Percentiles rank a stretch among this genome's conserved stretches.
These are phyloP conservation scores for Parmelia sp. DNA, from an alignment of 495 filamentous ascomycete species.

Conservation along the genomic window DNA sequence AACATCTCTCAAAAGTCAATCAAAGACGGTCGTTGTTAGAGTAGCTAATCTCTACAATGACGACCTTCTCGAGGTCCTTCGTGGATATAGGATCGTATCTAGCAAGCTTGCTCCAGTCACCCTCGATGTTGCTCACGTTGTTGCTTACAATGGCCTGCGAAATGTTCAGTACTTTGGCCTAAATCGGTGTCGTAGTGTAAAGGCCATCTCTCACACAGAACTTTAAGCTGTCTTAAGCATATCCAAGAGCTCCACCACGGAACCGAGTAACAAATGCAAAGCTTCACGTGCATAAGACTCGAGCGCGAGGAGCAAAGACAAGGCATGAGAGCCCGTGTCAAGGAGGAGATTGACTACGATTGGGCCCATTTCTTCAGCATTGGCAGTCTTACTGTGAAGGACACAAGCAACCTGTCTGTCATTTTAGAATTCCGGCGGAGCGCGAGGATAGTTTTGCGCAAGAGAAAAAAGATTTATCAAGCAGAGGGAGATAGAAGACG, in stretches of 20 bases:
- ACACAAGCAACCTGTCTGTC: neutral
- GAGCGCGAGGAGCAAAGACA: too few relatives aligned
- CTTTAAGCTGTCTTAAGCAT: neutral
- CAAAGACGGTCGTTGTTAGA: too few relatives aligned
- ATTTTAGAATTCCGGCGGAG: too few relatives aligned
- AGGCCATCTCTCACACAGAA: neutral
- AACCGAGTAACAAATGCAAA: too few relatives aligned
- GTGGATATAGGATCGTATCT: neutral
- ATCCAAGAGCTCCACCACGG: neutral
- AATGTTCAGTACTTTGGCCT: neutral
- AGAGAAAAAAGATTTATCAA: neutral
- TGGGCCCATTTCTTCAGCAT: too few relatives aligned
- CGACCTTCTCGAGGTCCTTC: neutral
- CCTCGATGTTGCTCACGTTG: neutral
- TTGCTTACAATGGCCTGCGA: neutral
- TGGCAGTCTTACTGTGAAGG: neutral
- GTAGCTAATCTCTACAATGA: too few relatives aligned
- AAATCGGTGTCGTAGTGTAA: neutral
- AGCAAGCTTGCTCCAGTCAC: neutral
- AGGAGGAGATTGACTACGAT: too few relatives aligned
- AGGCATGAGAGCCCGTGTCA: too few relatives aligned
- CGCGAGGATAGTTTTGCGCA: too few relatives aligned
- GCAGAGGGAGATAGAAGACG: neutral
- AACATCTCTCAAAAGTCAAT: too few relatives aligned
- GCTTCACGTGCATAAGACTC: too few relatives aligned